phyloP scores from a whole-genome alignment of 257 asterid species.

The Ilex asprella region DNA sequence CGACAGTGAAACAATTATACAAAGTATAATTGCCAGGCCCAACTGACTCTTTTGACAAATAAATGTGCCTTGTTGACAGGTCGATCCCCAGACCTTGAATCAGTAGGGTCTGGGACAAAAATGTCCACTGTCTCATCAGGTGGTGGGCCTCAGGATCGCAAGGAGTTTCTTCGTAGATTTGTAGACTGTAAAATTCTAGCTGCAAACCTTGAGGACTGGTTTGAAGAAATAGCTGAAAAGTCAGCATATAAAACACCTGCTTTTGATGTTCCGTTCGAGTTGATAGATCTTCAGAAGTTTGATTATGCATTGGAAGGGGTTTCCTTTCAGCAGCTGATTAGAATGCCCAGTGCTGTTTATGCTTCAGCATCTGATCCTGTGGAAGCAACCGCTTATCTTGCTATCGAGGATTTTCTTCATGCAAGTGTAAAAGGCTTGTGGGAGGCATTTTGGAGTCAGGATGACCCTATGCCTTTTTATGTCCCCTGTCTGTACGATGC shows the following conservation, averaged over 20 bases:
- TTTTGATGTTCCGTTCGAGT: slow-evolving; percentile 81
- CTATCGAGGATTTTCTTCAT: slow-evolving; percentile 88
- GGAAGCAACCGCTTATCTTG: slow-evolving; percentile 80
- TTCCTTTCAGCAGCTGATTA: slow-evolving; percentile 77
- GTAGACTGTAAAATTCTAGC: slow-evolving; percentile 53
- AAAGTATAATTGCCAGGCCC: no score
- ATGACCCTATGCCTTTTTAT: slow-evolving; percentile 66
- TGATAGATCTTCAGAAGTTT: slow-evolving; percentile 87
- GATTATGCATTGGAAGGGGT: slow-evolving; percentile 92
- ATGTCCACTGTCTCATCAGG: slow-evolving; percentile 72
- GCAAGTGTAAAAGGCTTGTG: slow-evolving; percentile 74
- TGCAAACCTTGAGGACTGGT: slow-evolving; percentile 52
- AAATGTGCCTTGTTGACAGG: slow-evolving; percentile 26
- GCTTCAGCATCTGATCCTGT: slow-evolving; percentile 60
- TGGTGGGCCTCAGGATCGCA: slow-evolving; percentile 56
- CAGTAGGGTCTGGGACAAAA: slow-evolving; percentile 66
- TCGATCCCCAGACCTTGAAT: slow-evolving; percentile 65
- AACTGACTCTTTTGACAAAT: no score
- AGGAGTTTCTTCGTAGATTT: slow-evolving; percentile 80
- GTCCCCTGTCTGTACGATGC: slow-evolving; percentile 56
- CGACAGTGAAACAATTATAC: neutral
- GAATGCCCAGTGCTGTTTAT: slow-evolving; percentile 87
- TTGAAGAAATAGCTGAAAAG: slow-evolving; percentile 41
- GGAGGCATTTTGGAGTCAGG: slow-evolving; percentile 90
- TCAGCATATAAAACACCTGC: slow-evolving; percentile 19